Conservation (phyloP, 2,329 filamentous ascomycete species). For the Cordyceps cicadae region DNA sequence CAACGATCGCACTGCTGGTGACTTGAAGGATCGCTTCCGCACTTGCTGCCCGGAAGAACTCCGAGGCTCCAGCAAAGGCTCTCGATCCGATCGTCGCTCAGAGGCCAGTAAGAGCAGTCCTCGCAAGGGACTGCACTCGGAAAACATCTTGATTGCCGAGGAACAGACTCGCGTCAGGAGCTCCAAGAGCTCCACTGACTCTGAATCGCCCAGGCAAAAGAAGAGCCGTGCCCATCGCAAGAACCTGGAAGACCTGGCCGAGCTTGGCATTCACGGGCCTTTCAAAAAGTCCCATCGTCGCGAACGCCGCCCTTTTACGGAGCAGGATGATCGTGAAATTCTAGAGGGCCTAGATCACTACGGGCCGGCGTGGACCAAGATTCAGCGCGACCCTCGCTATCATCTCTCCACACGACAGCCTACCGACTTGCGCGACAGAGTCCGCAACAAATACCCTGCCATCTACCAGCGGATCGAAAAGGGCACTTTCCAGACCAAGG, state of each 20-base stretch:
- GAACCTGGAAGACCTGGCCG: conserved; percentile 45
- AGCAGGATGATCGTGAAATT: conserved; percentile 55
- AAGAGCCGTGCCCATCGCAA: conserved; percentile 48
- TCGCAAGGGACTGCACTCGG: conserved; percentile 43
- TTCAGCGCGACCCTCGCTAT: conserved; percentile 51
- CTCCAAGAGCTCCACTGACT: conserved; percentile 19
- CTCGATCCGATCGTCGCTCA: conserved; percentile 17
- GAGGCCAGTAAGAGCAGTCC: conserved; percentile 21
- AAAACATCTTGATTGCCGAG: conserved; percentile 49
- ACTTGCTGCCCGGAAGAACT: conserved; percentile 58
- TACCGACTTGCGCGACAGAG: conserved; percentile 54
- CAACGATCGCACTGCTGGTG: conserved; percentile 52
- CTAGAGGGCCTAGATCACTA: conserved; percentile 51
- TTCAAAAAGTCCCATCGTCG: conserved; percentile 55
- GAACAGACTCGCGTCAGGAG: conserved; percentile 23
- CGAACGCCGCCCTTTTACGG: conserved; percentile 52
- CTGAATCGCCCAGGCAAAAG: conserved; percentile 33
- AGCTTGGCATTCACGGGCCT: conserved; percentile 52
- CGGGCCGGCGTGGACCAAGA: conserved; percentile 58
- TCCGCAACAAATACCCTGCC: conserved; percentile 55
- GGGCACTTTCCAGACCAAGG: conserved; percentile 39
- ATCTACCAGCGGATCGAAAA: conserved; percentile 51
- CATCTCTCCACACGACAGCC: conserved; percentile 51
- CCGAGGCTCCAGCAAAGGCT: conserved; percentile 32
- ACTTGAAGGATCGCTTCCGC: conserved; percentile 58